Evolutionary conservation across 805 yeast species (phyloP).

Genomic region (Candida methanosorbosa): DNA sequence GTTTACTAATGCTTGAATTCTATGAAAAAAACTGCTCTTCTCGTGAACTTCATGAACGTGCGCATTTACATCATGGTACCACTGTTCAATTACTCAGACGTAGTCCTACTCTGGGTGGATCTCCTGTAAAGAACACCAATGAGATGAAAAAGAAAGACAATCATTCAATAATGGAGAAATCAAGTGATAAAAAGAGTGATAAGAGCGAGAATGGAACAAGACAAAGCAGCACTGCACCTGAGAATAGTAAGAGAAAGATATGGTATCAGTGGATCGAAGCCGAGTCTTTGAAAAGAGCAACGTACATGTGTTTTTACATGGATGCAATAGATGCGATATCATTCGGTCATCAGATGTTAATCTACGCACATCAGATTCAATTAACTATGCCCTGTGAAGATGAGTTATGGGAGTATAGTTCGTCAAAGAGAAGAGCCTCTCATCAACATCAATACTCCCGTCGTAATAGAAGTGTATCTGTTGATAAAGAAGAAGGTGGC

Average conservation of each 20-base stretch:
- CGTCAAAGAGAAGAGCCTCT: too few species aligned
- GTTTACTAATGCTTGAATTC: slow-evolving; percentile 65
- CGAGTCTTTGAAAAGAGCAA: slow-evolving; percentile 70
- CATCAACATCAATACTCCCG: too few species aligned
- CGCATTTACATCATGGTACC: slow-evolving; percentile 82
- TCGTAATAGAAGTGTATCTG: too few species aligned
- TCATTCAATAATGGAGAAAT: slow-evolving; percentile 8
- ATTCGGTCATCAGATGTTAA: slow-evolving; percentile 63
- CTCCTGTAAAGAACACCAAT: slow-evolving; percentile 33
- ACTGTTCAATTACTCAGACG: slow-evolving; percentile 71
- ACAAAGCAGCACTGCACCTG: too few species aligned
- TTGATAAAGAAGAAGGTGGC: too few species aligned
- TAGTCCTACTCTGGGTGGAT: slow-evolving; percentile 69
- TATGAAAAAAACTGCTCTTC: slow-evolving; percentile 68
- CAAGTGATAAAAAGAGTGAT: neutral
- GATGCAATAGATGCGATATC: slow-evolving; percentile 74
- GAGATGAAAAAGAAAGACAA: slow-evolving; percentile 17
- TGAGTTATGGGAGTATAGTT: slow-evolving; percentile 43
- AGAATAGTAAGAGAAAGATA: slow-evolving; percentile 18
- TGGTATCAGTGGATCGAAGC: slow-evolving; percentile 70
- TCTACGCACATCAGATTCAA: slow-evolving; percentile 51
- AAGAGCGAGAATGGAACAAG: too few species aligned
- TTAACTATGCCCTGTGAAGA: slow-evolving; percentile 58
- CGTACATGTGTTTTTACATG: slow-evolving; percentile 73
- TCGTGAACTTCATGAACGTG: slow-evolving; percentile 68